phyloP scores from a whole-genome alignment of 345 rosid species.

The Eucalyptus virginea region DNA sequence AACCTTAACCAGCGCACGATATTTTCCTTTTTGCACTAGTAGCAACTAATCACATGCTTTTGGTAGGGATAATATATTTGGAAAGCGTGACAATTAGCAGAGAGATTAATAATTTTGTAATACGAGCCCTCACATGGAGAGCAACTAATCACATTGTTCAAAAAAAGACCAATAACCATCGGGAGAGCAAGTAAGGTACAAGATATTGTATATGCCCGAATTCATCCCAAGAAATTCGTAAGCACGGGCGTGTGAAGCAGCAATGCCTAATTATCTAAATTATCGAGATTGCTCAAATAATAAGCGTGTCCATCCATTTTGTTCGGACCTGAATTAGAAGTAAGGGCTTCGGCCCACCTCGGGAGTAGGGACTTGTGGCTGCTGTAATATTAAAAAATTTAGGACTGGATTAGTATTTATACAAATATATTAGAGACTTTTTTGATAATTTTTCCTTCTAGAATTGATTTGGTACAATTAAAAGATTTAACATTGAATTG shows the following conservation, averaged over 20 bases:
- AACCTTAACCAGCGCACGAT: neutral
- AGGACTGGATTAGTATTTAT: rapidly evolving
- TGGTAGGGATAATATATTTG: neutral
- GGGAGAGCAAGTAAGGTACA: neutral
- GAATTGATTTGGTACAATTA: rapidly evolving
- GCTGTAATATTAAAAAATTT: neutral
- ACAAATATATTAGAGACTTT: neutral
- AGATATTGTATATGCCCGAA: neutral
- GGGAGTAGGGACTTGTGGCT: neutral
- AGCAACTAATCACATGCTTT: neutral
- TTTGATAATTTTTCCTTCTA: rapidly evolving
- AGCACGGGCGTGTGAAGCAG: neutral
- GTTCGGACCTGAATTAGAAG: neutral
- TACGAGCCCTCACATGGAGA: neutral
- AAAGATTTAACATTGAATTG: neutral
- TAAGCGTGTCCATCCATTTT: neutral
- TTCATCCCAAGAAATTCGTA: neutral
- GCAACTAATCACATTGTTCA: neutral
- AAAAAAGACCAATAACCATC: neutral
- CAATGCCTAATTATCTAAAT: neutral
- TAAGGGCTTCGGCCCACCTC: neutral
- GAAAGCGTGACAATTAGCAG: neutral
- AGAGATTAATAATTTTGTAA: neutral
- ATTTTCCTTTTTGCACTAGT: neutral
- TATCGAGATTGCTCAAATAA: neutral